Evolutionary conservation across 345 rosid genomes (phyloP), one percentile per base, ranked within the genome.

Genomic region (Dipteronia sinensis): DNA sequence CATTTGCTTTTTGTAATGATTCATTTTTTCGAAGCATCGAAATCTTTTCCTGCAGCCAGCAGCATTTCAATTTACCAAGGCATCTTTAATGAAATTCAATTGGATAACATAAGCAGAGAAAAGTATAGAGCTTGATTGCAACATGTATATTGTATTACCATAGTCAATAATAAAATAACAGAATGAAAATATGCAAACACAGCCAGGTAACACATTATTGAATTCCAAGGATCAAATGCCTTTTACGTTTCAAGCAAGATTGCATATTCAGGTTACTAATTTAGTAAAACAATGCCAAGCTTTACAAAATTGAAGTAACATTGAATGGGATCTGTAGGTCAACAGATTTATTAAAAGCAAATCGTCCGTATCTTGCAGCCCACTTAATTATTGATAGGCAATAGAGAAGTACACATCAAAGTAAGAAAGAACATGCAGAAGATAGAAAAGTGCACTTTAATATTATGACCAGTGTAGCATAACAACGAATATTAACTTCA

Each of bases 11-110:
- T 71, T 74, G 80, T 74, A 93, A 82, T 17, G 85, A 86, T 7
- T 90, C 92, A 69, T 89, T 95, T 88, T 86, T 90, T 78, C 88
- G 91, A 78, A 93, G 87, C 97, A 95, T 92, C 73, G 93, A 83
- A 86, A 95, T 86, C 86, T 95, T 95, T 85, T 95, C 99, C 99
- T 93, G 91, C 85, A 86, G 69, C 9, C 78, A 82, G 71, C 72
- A 62, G 8, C n/a, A 63, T 23, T 66, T 38, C 51, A 53, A 15
- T 12, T 34, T 4, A 25, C 47, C 7, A 65, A 65, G 47, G 19
- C 76, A 27, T 62, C 20, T 59, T 6, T 6, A 53, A 71, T 46
- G 13, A 31, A 31, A 63, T 16, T 19, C 47, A 29, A 8, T 71
- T 12, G 0, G 46, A 42, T 8, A 42, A 71, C 38, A 15, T 71